These are phyloP conservation scores for Zymoseptoria ardabiliae DNA, from an alignment of 2,329 filamentous ascomycete species.

Conservation along the genomic window DNA sequence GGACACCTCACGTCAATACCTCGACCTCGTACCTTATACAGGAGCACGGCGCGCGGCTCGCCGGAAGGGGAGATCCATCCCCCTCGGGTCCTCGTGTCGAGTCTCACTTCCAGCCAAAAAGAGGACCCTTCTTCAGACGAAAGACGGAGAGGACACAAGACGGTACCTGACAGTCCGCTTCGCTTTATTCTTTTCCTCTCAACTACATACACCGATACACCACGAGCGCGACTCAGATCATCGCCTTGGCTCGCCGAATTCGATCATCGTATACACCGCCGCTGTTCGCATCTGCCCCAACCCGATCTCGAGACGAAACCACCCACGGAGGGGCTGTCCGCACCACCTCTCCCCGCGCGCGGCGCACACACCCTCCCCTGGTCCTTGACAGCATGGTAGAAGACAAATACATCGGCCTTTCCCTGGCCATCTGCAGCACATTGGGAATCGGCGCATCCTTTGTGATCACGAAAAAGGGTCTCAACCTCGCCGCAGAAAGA, in stretches of 20 bases:
- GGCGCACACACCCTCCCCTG: conserved; percentile 5
- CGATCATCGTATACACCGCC: background rate
- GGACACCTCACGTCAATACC: no score
- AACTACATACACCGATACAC: background rate
- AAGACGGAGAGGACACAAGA: background rate
- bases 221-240: background rate
- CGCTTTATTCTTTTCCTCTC: background rate
- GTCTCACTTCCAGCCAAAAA: no score
- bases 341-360: background rate
- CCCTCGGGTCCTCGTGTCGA: no score
- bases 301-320: background rate
- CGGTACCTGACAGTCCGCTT: background rate
- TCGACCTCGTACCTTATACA: no score
- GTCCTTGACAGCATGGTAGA: conserved; percentile 21
- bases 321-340: background rate
- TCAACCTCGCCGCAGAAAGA: conserved; percentile 81
- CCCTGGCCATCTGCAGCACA: conserved; percentile 66
- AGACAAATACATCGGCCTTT: conserved; percentile 66
- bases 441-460: conserved; percentile 72
- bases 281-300: background rate
- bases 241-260: background rate
- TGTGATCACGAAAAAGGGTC: conserved; percentile 97
- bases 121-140: background rate
- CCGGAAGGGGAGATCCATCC: no score
- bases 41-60: no score